Base-by-base conservation (phyloP, 2,329 filamentous ascomycete genomes). In the Ophiostoma fasciatum region DNA sequence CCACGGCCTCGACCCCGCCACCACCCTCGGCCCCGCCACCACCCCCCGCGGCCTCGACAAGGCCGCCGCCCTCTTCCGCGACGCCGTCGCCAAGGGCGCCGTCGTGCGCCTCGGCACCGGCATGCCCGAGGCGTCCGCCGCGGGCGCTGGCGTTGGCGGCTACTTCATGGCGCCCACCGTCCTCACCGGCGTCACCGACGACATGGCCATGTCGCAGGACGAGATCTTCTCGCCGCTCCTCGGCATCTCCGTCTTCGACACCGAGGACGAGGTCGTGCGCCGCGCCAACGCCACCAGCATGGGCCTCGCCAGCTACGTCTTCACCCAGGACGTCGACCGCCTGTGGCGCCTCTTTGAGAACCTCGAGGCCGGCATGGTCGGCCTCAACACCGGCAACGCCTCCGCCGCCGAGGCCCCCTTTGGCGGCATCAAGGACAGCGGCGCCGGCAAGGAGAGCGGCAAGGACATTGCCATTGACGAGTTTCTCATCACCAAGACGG, bases 121-220 rank as follows among this genome's bases (percentile, higher is more conserved):
- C 49, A 45, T 64, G 53, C n/a, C n/a, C n/a, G n/a, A n/a, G n/a
- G n/a, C n/a, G n/a, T n/a, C n/a, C n/a, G n/a, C n/a, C n/a, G n/a
- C n/a, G n/a, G n/a, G n/a, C n/a, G n/a, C n/a, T n/a, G 60, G 60
- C 12, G 52, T 59, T 2, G 52, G 59, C 8, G 74, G 75, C 5
- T 82, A 77, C 54, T 83, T 80, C 60, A 79, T 81, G 53, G 63
- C 68, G 46, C 71, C 71, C 0, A 72, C 70, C 0, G 56, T 76
- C 32, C 60, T 74, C 37, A 58, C 62, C 2, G 59, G 62, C 20
- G 57, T 65, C 10, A 63, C 58, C 11, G 49, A 55, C 7, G 51
- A 61, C 5, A 71, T 73, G 64, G 60, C 53, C 28, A 62, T 63
- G 35, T 50, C 50, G 12, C 47, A 49, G 7, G 69, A 74, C 49